Base-by-base conservation (phyloP, 2,329 filamentous ascomycete genomes). In the Shiraia sp. region DNA sequence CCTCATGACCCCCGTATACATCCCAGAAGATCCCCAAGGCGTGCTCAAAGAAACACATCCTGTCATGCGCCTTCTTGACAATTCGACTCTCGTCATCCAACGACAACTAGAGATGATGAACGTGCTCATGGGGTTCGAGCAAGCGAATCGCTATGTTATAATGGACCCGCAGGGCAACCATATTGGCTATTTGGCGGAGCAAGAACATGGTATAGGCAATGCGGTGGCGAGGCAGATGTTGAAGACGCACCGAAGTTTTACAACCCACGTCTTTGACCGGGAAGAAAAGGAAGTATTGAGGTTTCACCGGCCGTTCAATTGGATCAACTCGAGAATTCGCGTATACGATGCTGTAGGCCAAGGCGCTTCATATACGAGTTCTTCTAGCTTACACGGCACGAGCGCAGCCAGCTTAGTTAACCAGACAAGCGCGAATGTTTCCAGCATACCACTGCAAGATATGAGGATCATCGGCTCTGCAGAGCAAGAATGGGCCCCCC, bases 81-180 rank as follows among this genome's bases (percentile, higher is more conserved):
- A 85, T 56, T 83, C 81, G 2, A 77, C 79, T 7, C 70, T 86
- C 31, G 77, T 86, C 6, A 75, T 86, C 8, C 81, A 84, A 51
- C 72, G 82, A 23, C 81, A 85, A 55, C 58, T 86, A 19, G 82
- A 85, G 58, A 76, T 85, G 70, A 82, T 84, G 79, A 85, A 85
- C 62, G 72, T 85, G 8, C 73, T 86, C 56, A 68, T 84, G 63
- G 82, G 82, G 1, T 85, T 85, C 51, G 82, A 86, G 63, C 82
- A 86, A 61, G 81, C 82, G 10, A 85, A 85, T 56, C 76, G 76
- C 61, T 86, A 86, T 59, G 75, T 83, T 10, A 83, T 86, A 34
- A 79, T 85, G 74, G 79, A 85, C 66, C 80, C 80, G 2, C 73
- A 79, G 38, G 82, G 82, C 5, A 79, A 80, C 43, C 82, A 83